Conservation (phyloP, 2,329 filamentous ascomycete species). For the Colletotrichum godetiae region DNA sequence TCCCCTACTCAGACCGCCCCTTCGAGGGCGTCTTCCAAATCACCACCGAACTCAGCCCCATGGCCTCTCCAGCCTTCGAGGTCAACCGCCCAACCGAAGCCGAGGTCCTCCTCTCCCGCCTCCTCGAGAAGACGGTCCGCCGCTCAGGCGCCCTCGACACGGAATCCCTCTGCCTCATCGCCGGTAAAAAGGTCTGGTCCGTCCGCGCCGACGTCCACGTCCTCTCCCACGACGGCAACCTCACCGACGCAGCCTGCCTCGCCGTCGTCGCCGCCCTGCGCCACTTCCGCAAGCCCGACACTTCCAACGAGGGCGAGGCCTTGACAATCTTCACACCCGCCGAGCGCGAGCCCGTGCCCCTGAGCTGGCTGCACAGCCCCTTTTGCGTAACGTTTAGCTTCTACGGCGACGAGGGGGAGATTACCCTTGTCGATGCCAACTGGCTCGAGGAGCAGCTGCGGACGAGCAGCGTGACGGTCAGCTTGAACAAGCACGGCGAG, state of each 20-base stretch:
- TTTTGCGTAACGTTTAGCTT: slow-evolving; percentile 92
- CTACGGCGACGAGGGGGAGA: slow-evolving; percentile 78
- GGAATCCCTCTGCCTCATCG: slow-evolving; percentile 93
- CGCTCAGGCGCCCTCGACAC: slow-evolving; percentile 93
- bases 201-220: slow-evolving; percentile 93
- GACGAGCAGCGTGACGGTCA: slow-evolving; percentile 80
- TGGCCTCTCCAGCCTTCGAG: slow-evolving; percentile 92
- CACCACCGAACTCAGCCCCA: slow-evolving; percentile 88
- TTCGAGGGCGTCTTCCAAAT: slow-evolving; percentile 98
- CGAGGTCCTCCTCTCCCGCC: slow-evolving; percentile 86
- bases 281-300: slow-evolving; percentile 92
- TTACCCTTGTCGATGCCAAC: slow-evolving; percentile 78
- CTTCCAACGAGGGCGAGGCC: slow-evolving; percentile 84
- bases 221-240: slow-evolving; percentile 88
- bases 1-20: slow-evolving; percentile 87
- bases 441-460: slow-evolving; percentile 82
- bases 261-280: slow-evolving; percentile 88
- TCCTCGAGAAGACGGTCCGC: slow-evolving; percentile 94
- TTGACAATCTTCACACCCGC: slow-evolving; percentile 86
- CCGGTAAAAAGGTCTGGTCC: slow-evolving; percentile 91
- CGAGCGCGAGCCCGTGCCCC: slow-evolving; percentile 88
- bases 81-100: slow-evolving; percentile 84
- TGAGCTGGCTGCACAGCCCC: slow-evolving; percentile 92
- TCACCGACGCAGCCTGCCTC: slow-evolving; percentile 87
- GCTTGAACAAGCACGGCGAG: slow-evolving; percentile 89